phyloP scores from a whole-genome alignment of 768 basidiomycete species.

The Lenzites betulinus region DNA sequence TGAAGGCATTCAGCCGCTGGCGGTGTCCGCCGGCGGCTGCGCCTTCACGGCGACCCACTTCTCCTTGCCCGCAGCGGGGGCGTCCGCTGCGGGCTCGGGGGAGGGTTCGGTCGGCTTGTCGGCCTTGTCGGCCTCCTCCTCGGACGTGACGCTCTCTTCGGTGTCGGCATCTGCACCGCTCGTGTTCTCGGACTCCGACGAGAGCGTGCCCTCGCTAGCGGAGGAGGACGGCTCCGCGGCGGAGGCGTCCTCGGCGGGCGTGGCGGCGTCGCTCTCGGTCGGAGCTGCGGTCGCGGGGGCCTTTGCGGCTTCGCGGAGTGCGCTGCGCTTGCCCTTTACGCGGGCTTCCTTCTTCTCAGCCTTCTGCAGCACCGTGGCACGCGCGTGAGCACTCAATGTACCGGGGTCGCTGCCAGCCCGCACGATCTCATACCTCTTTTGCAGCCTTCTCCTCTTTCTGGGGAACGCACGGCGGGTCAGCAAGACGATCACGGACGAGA shows the following conservation, averaged over 20 bases:
- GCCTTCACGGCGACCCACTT: conserved; percentile 81
- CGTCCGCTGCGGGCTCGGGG: conserved; percentile 25
- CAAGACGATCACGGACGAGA: background rate
- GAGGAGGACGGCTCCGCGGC: conserved; percentile 28
- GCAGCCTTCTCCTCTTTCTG: conserved; percentile 27
- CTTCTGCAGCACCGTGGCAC: conserved; percentile 41
- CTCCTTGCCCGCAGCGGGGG: conserved; percentile 45
- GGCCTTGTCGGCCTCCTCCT: conserved; percentile 58
- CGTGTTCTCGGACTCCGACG: conserved; percentile 49
- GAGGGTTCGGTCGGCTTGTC: conserved; percentile 6
- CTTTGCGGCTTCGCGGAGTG: conserved; percentile 34
- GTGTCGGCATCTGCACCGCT: conserved; percentile 70
- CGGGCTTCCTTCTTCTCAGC: conserved; percentile 56
- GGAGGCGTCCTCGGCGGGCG: conserved; percentile 14
- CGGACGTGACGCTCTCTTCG: conserved; percentile 76
- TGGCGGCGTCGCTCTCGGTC: conserved; percentile 1
- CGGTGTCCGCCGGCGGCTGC: conserved; percentile 27
- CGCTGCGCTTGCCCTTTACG: conserved; percentile 54
- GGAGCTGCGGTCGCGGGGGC: conserved; percentile 2
- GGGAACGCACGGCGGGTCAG: conserved; percentile 4
- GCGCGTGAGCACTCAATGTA: conserved; percentile 1
- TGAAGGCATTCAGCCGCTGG: background rate
- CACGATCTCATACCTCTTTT: conserved; percentile 24
- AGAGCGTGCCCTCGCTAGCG: conserved; percentile 13
- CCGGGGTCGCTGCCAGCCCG: background rate